A percentile compares a stretch with the other conserved stretches of the same genome.
Conservation (phyloP, 345 rosid genomes). For the Arabidopsis suecica region DNA sequence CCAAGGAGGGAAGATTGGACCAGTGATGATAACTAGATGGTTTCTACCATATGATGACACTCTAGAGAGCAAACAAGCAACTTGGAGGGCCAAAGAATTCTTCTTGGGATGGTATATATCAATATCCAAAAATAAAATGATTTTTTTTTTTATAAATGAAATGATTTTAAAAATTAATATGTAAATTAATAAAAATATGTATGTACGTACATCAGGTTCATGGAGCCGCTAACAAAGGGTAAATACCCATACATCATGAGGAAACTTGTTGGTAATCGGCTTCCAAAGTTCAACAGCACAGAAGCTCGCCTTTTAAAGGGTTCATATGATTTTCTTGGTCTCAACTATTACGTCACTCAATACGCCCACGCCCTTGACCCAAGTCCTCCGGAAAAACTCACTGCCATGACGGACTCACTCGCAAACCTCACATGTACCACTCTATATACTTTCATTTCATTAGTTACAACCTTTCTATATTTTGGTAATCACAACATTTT, state of each 20-base stretch:
- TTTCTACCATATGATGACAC: slow-evolving; percentile 27
- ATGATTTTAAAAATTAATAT: background rate
- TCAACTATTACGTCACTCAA: slow-evolving; percentile 40
- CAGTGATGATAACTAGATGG: slow-evolving; percentile 46
- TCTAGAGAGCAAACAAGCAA: background rate
- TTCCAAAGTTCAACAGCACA: slow-evolving; percentile 17
- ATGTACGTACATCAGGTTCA: background rate
- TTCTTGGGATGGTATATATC: slow-evolving; percentile 32
- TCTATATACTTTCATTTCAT: background rate
- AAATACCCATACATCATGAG: slow-evolving; percentile 35
- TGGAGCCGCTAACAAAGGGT: slow-evolving; percentile 42
- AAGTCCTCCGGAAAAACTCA: slow-evolving; percentile 2
- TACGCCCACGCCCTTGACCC: background rate
- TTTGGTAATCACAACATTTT: background rate
- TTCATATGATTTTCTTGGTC: slow-evolving; percentile 41
- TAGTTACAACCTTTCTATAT: background rate
- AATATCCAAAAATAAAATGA: background rate
- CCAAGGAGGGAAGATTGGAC: slow-evolving; percentile 38
- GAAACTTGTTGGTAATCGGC: slow-evolving; percentile 20
- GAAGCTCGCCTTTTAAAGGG: slow-evolving; percentile 16
- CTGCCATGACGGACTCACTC: background rate
- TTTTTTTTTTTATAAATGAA: no score
- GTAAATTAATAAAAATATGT: background rate
- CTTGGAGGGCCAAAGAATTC: slow-evolving; percentile 28
- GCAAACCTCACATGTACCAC: background rate